These are phyloP conservation scores for Hanseniaspora meyeri DNA, from an alignment of 805 yeast genomes.

Conservation along the genomic window DNA sequence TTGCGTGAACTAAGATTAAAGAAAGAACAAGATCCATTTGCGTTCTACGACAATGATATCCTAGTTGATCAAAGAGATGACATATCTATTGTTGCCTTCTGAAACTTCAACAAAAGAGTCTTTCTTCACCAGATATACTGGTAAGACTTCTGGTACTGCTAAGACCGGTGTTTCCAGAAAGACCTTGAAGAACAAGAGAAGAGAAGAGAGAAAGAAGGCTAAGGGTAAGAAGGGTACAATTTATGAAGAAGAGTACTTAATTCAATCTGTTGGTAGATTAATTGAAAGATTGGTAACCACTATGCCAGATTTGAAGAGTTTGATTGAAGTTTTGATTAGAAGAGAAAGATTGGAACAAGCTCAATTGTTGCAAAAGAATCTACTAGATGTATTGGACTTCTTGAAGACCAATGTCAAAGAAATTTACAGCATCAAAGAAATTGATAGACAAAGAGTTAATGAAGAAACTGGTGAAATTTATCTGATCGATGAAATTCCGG, in stretches of 20 bases:
- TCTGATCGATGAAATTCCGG: slow-evolving; percentile 60
- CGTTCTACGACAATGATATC: slow-evolving; percentile 61
- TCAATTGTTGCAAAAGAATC: slow-evolving; percentile 57
- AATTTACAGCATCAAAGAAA: slow-evolving; percentile 69
- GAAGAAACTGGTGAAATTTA: slow-evolving; percentile 83
- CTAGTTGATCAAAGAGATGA: slow-evolving; percentile 67
- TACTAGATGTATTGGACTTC: slow-evolving; percentile 43
- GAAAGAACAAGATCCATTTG: slow-evolving; percentile 73
- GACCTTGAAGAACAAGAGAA: slow-evolving; percentile 80
- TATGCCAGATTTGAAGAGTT: slow-evolving; percentile 54
- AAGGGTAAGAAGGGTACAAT: slow-evolving; percentile 96
- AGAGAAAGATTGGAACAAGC: slow-evolving; percentile 70
- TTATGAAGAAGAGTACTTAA: slow-evolving; percentile 90
- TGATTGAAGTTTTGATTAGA: slow-evolving; percentile 67
- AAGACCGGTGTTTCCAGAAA: slow-evolving; percentile 90
- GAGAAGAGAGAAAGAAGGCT: slow-evolving; percentile 92
- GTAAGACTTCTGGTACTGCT: slow-evolving; percentile 91
- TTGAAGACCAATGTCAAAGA: slow-evolving; percentile 55
- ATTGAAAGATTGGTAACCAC: slow-evolving; percentile 69
- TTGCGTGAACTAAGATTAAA: slow-evolving; percentile 73
- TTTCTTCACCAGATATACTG: slow-evolving; percentile 89
- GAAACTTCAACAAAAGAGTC: slow-evolving; percentile 89
- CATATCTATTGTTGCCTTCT: slow-evolving; percentile 88
- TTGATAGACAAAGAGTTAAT: slow-evolving; percentile 66
- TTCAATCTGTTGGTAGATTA: slow-evolving; percentile 77